These are phyloP conservation scores for Triglochin maritima DNA, from an alignment of 106 monocot genomes.

Conservation along the genomic window DNA sequence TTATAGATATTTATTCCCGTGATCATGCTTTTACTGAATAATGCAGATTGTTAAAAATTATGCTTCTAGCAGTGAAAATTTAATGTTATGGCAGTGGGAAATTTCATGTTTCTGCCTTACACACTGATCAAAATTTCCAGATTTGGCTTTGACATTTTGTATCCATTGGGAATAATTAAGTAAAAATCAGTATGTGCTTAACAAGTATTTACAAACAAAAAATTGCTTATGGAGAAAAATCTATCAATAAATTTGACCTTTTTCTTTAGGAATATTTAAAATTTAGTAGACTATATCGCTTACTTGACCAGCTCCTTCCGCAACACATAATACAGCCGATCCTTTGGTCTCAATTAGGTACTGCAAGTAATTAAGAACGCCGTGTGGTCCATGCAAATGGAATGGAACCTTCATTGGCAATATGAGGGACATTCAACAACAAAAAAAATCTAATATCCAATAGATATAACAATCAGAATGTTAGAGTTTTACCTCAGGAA, in stretches of 20 bases:
- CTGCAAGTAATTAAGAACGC: not conserved
- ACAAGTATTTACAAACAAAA: not conserved
- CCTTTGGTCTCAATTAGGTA: no score
- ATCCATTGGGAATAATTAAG: no score
- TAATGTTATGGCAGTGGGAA: not conserved
- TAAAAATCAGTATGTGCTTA: not conserved
- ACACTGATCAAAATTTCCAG: no score
- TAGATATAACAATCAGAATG: not conserved
- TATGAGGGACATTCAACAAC: not conserved
- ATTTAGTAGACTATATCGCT: no score
- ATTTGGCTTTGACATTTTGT: no score
- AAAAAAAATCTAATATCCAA: not conserved
- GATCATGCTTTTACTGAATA: not conserved
- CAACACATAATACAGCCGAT: no score
- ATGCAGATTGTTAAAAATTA: not conserved
- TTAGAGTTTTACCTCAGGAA: conserved; percentile 58
- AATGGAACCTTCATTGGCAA: not conserved
- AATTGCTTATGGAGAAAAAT: not conserved
- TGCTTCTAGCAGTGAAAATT: not conserved
- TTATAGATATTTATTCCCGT: no score
- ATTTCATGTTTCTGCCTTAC: not conserved
- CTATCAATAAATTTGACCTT: not conserved
- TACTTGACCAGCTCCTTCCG: no score
- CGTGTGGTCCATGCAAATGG: not conserved
- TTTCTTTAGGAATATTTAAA: no score